A percentile compares a stretch with the other conserved stretches of the same genome.
These are phyloP conservation scores for Bolboschoenoplectus hybrid DNA, from an alignment of 202 grass and related monocot genomes.

Conservation along the genomic window DNA sequence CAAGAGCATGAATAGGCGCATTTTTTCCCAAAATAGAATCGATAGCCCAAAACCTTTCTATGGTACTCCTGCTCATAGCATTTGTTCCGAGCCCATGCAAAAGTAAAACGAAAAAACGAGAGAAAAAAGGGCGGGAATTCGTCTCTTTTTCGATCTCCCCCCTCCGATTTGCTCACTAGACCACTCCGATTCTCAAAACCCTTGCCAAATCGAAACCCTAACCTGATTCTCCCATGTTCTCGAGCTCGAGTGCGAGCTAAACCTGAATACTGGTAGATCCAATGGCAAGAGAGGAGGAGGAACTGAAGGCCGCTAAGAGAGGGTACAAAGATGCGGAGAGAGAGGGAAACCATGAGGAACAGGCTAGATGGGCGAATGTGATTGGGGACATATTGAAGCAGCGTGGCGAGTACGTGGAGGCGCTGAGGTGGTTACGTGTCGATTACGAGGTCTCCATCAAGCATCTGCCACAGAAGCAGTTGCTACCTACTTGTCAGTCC, in stretches of 20 bases:
- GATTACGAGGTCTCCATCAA: constrained; percentile 80
- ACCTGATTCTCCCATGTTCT: background rate
- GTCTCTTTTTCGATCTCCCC: background rate
- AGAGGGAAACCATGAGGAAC: constrained; percentile 75
- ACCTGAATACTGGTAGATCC: constrained; percentile 38
- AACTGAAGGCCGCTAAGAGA: constrained; percentile 70
- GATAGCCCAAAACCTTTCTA: constrained; percentile 2
- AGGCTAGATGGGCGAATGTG: constrained; percentile 86
- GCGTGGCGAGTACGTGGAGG: constrained; percentile 82
- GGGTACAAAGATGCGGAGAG: constrained; percentile 58
- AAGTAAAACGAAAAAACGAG: background rate
- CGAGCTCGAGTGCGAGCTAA: constrained; percentile 41
- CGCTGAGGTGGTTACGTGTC: constrained; percentile 66
- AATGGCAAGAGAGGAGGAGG: constrained; percentile 66
- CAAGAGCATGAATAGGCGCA: background rate
- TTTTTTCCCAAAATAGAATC: background rate
- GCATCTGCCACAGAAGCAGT: constrained; percentile 74
- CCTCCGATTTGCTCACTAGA: background rate
- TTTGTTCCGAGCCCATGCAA: background rate
- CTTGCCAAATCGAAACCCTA: background rate
- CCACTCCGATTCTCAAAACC: background rate
- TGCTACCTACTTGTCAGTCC: constrained; percentile 78
- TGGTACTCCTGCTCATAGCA: background rate
- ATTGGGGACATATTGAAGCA: constrained; percentile 86
- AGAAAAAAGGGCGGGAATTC: constrained; percentile 52